Percentiles rank a stretch among this genome's conserved stretches.
phyloP scores from a whole-genome alignment of 1,284 basidiomycete species.

The Kwoniella shivajii region DNA sequence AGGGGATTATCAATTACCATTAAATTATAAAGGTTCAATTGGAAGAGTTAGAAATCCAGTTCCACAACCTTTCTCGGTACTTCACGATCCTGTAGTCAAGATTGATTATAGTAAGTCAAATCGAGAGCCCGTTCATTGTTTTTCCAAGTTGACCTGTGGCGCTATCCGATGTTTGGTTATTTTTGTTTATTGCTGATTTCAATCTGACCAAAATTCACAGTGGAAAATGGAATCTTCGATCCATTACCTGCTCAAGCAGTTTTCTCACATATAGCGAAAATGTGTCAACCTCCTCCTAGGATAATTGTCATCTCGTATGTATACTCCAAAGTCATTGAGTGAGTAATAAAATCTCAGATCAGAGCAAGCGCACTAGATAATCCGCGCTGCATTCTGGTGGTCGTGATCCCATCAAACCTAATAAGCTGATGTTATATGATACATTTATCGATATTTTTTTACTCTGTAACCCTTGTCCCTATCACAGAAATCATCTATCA shows the following conservation, averaged over 20 bases:
- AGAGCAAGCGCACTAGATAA: too few species aligned
- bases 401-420: too few species aligned
- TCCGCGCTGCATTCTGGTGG: too few species aligned
- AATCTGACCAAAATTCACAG: conserved; percentile 14
- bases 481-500: conserved; percentile 39
- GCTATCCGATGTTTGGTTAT: too few species aligned
- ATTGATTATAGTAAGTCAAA: conserved; percentile 48
- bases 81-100: conserved; percentile 47
- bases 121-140: too few species aligned
- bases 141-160: too few species aligned
- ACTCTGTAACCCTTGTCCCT: background rate
- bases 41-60: conserved; percentile 31
- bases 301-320: conserved; percentile 49
- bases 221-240: conserved; percentile 43
- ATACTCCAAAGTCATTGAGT: conserved; percentile 40
- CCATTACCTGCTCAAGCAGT: conserved; percentile 47
- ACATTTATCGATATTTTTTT: too few species aligned
- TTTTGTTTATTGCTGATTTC: too few species aligned
- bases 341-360: conserved; percentile 12
- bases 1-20: conserved; percentile 22
- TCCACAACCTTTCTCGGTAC: conserved; percentile 43
- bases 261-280: conserved; percentile 39
- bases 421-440: too few species aligned
- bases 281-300: conserved; percentile 42
- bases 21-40: conserved; percentile 24